Evolutionary conservation across 176 grass and related monocot genomes (phyloP), one percentile per base, ranked within the genome.

Genomic region (Aegilops umbellulata): DNA sequence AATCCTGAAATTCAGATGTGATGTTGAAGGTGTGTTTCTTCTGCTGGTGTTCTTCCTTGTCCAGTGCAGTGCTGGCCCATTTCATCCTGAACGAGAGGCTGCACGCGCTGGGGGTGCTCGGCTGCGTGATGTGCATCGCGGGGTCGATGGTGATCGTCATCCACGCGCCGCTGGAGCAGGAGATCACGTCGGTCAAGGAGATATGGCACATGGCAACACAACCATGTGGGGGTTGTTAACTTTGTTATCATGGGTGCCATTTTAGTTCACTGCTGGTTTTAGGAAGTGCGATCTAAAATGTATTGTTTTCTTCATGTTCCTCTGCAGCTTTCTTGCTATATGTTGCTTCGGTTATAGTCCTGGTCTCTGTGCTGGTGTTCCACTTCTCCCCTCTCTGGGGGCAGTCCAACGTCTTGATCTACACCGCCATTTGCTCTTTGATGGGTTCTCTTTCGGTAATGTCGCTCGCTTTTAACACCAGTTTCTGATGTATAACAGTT

Each of bases 361-460:
- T 99, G 62, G 97, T 99, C 8, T 95, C 89, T 81, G 87, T 99
- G 82, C 89, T 99, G 63, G 83, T 94, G 80, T 96, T 99, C 81
- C 87, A 95, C 86, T 99, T 99, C 86, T 93, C 92, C 9, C 97
- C 97, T 49, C 89, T 88, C 30, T 94, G 94, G 41, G 97, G 97
- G 31, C 94, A 94, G 38, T 91, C 97, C 2, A 94, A 96, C 91
- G 97, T 99, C 12, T 84, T 99, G 85, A 91, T 99, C 58, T 99
- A 90, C 35, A 99, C 97, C 1, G 97, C 86, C 49, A 96, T 99
- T 85, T 99, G 97, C 88, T 99, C 97, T 79, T 90, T 99, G 67
- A 99, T 99, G 97, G 97, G 97, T 83, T 99, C 97, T 36, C 97
- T 99, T 71, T 96, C 97, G 79, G 97, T 99, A 95, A 91, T 75